These are phyloP conservation scores for Trichoderma gamsii DNA, from an alignment of 495 filamentous ascomycete genomes.

Conservation along the genomic window DNA sequence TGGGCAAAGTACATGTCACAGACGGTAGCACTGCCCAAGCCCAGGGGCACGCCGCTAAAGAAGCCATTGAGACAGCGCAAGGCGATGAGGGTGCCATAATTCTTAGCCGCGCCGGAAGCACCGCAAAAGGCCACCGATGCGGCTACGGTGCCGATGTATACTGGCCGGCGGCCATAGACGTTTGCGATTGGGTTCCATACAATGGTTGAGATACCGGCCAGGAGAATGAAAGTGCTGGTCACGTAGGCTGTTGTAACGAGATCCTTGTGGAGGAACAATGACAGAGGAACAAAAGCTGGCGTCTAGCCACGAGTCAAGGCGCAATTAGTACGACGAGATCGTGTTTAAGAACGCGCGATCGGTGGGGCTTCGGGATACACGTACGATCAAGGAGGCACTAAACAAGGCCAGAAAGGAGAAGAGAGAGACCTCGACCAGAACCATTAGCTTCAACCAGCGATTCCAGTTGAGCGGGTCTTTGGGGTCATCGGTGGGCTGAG, in stretches of 20 bases:
- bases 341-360: background rate
- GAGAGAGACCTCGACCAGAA: conserved; percentile 27
- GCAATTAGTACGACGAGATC: background rate
- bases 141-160: conserved; percentile 54
- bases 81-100: conserved; percentile 59
- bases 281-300: conserved; percentile 17
- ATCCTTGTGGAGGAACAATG: conserved; percentile 8
- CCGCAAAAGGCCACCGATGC: conserved; percentile 39
- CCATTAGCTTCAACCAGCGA: conserved; percentile 47
- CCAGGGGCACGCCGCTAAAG: conserved; percentile 59
- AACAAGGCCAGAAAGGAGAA: conserved; percentile 17
- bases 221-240: conserved; percentile 16
- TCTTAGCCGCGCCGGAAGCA: conserved; percentile 43
- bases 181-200: conserved; percentile 66
- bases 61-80: conserved; percentile 57
- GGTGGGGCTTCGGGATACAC: background rate
- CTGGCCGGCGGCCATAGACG: conserved; percentile 61
- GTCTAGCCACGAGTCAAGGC: conserved; percentile 4
- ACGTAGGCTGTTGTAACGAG: conserved; percentile 16
- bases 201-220: conserved; percentile 28
- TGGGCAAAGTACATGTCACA: conserved; percentile 65
- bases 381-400: conserved; percentile 17
- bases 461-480: conserved; percentile 62
- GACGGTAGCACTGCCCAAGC: conserved; percentile 55
- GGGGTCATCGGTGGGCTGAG: conserved; percentile 50